Evolutionary conservation across 148 eudicot genomes (phyloP), one percentile per base, ranked within the genome.

Genomic region (Rhododendron ovatum): DNA sequence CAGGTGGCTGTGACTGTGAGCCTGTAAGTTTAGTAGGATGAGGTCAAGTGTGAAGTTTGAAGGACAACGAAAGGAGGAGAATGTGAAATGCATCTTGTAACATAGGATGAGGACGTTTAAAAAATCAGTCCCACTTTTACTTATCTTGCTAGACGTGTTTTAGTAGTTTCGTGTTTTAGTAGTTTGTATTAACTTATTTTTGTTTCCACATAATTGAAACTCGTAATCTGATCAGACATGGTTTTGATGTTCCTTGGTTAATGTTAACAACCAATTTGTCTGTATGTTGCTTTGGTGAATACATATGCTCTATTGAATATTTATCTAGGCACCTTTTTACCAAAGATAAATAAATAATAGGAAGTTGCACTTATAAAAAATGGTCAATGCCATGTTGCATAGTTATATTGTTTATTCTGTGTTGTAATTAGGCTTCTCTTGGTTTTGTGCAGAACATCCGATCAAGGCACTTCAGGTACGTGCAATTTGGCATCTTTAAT

Each of bases 391-490:
- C 33, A 18, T 84, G 30, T 84, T 74, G 30, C 24, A 22, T 74
- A 73, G 37, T 61, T 84, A 43, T n/a, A 43, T 59, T 61, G n/a
- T 24, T n/a, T 75, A 65, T 65, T 53, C 75, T 47, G 45, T 79
- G 39, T 82, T 61, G 81, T 85, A 65, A 88, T 26, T 10, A 26
- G 67, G 81, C 41, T 89, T 87, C 71, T 67, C 83, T 89, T 80
- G 37, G 43, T 85, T 69, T 77, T 88, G 17, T 91, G 93, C 98
- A 95, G 99, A 94, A 85, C 92, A 82, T 94, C 98, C 20, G 96
- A 95, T 77, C 98, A 92, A 93, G 95, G 96, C 45, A 76, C 93
- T 88, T 93, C 99, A 86, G 98, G 98, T 95, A 92, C 82, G 92
- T 88, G 18, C 30, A 30, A 51, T 77, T 39, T 80, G 8, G 47